Conservation (phyloP, 2,329 filamentous ascomycete species). For the Elsinoe batatas region DNA sequence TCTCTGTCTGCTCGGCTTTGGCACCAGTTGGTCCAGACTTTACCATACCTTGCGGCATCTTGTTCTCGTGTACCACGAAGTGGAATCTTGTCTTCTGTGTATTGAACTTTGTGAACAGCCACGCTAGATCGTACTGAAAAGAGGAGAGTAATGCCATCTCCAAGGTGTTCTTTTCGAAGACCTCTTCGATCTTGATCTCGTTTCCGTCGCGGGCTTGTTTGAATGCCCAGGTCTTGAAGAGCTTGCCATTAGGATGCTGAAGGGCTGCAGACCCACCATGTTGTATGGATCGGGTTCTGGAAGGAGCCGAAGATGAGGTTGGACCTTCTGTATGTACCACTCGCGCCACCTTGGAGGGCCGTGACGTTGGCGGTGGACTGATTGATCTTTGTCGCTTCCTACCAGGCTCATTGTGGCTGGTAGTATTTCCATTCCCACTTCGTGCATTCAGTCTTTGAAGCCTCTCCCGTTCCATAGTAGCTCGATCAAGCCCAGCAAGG, state of each 20-base stretch:
- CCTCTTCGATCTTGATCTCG: constrained; percentile 81
- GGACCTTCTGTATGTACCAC: not conserved
- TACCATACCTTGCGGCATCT: not conserved
- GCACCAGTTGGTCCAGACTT: not conserved
- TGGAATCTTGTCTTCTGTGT: constrained; percentile 36
- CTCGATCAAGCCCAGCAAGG: constrained; percentile 56
- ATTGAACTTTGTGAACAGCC: constrained; percentile 57
- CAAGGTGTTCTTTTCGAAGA: constrained; percentile 63
- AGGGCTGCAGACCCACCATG: constrained; percentile 6
- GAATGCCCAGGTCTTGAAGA: constrained; percentile 73
- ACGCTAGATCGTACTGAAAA: constrained; percentile 76
- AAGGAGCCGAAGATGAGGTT: not conserved
- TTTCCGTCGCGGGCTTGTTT: constrained; percentile 52
- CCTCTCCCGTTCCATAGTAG: constrained; percentile 76
- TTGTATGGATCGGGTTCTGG: too few species aligned
- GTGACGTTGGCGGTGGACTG: constrained; percentile 25
- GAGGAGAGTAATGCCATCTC: constrained; percentile 74
- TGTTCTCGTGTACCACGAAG: constrained; percentile 42
- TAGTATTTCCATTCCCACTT: too few species aligned
- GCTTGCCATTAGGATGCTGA: constrained; percentile 50
- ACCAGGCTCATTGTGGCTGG: too few species aligned
- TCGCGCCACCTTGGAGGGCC: constrained; percentile 13
- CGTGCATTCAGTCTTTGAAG: too few species aligned
- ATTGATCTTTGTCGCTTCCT: constrained; percentile 47
- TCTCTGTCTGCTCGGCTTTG: constrained; percentile 34